Conservation (phyloP, 208 protist genomes). For the Acanthamoeba culbertsoni region DNA sequence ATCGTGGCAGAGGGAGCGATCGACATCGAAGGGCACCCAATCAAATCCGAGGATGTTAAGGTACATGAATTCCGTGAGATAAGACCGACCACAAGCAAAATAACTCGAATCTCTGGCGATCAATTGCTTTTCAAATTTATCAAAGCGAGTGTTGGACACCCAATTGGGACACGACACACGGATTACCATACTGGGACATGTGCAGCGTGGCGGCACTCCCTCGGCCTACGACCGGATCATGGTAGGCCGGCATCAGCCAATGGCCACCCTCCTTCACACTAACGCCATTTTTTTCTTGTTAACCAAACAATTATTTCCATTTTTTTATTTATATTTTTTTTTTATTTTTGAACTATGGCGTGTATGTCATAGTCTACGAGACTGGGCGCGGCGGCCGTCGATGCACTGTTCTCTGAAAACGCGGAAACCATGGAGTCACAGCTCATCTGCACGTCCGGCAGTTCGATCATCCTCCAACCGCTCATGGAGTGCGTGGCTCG, state of each 20-base stretch:
- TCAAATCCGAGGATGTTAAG: slow-evolving; percentile 66
- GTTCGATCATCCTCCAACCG: slow-evolving; percentile 23
- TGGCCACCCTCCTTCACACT: no score
- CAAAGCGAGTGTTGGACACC: slow-evolving; percentile 44
- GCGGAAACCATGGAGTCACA: neutral
- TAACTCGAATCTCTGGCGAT: neutral
- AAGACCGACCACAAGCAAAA: no score
- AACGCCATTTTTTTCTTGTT: no score
- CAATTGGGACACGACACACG: slow-evolving; percentile 72
- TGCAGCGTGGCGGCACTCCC: slow-evolving; percentile 80
- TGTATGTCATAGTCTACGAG: neutral
- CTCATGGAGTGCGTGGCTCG: slow-evolving; percentile 67
- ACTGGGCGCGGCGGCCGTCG: slow-evolving; percentile 57
- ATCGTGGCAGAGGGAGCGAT: slow-evolving; percentile 80
- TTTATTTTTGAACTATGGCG: neutral
- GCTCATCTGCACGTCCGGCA: slow-evolving; percentile 66
- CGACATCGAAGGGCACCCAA: slow-evolving; percentile 72
- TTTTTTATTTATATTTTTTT: slow-evolving; percentile 54
- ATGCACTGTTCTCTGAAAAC: slow-evolving; percentile 25
- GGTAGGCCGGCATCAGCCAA: neutral
- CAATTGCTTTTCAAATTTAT: neutral
- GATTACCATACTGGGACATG: slow-evolving; percentile 81
- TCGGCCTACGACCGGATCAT: slow-evolving; percentile 79
- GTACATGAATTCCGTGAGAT: no score
- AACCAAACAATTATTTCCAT: no score